Evolutionary conservation across 176 grass and related monocot species (phyloP), one percentile per base, ranked within the genome.

Genomic region (Melocanna baccifera): DNA sequence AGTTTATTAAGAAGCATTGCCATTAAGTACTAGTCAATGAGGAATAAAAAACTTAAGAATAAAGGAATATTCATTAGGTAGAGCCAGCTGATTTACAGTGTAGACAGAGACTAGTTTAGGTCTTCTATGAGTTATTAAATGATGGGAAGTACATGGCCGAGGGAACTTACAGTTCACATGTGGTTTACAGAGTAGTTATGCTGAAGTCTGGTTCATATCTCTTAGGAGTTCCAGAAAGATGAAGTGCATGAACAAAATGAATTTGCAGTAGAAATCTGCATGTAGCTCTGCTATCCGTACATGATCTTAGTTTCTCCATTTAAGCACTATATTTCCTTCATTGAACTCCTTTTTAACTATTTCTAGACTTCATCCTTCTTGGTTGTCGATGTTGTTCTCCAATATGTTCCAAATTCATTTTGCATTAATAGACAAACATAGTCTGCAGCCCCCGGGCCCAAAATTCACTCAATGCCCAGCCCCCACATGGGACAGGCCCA

Each of bases 241-340:
- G n/a, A n/a, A n/a, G n/a, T n/a, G n/a, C n/a, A n/a, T n/a, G n/a
- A n/a, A n/a, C n/a, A n/a, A n/a, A n/a, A n/a, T n/a, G n/a, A n/a
- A n/a, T n/a, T n/a, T n/a, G n/a, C n/a, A n/a, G n/a, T n/a, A n/a
- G n/a, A n/a, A n/a, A n/a, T n/a, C n/a, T n/a, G n/a, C n/a, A n/a
- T n/a, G n/a, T n/a, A n/a, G n/a, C n/a, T n/a, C n/a, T n/a, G n/a
- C n/a, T n/a, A n/a, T n/a, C n/a, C n/a, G n/a, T n/a, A n/a, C n/a
- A n/a, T n/a, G n/a, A n/a, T n/a, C n/a, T n/a, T n/a, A n/a, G n/a
- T n/a, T n/a, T n/a, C n/a, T n/a, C n/a, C n/a, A n/a, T n/a, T n/a
- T n/a, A n/a, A n/a, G n/a, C n/a, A n/a, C n/a, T n/a, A n/a, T n/a
- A 18, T 62, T 57, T 78, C 76, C 23, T 43, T 78, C 23, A 63